Evolutionary conservation across 2,329 filamentous ascomycete species (phyloP).

Genomic region (Ophiocordyceps camponoti-leonardi): DNA sequence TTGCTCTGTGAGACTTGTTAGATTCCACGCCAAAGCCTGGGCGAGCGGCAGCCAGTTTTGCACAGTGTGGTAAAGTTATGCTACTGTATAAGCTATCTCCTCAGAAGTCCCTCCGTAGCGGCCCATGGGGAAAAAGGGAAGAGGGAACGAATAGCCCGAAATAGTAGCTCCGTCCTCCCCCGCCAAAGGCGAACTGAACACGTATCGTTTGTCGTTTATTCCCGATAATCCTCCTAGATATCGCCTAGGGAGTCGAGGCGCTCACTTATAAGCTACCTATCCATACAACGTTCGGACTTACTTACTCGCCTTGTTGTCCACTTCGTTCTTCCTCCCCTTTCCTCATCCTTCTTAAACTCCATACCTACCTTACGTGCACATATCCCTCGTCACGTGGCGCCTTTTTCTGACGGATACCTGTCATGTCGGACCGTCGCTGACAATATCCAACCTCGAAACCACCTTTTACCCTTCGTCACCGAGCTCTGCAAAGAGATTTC

Average conservation of each 20-base stretch:
- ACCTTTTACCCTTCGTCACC: conserved; percentile 4
- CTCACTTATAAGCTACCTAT: not conserved
- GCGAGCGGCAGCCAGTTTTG: too few species aligned
- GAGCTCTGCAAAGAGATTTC: not conserved
- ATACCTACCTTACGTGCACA: not conserved
- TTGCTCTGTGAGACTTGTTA: too few species aligned
- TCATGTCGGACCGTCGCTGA: conserved; percentile 11
- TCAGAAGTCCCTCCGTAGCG: not conserved
- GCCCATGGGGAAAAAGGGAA: not conserved
- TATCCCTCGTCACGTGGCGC: conserved; percentile 14
- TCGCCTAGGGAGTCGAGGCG: not conserved
- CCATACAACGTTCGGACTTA: too few species aligned
- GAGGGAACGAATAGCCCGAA: not conserved
- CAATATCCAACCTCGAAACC: conserved; percentile 3
- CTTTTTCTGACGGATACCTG: conserved; percentile 10
- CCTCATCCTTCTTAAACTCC: conserved; percentile 5
- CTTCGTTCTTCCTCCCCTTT: too few species aligned
- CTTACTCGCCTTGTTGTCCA: not conserved
- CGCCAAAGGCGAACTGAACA: not conserved
- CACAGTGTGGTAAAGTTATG: too few species aligned
- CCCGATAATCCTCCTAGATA: not conserved
- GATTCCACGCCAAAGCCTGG: too few species aligned
- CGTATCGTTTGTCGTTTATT: not conserved
- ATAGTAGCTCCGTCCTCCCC: not conserved
- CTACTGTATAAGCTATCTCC: not conserved